Evolutionary conservation across 495 filamentous ascomycete species (phyloP), one percentile per base, ranked within the genome.

Genomic region (Lentithecium fluviatile): DNA sequence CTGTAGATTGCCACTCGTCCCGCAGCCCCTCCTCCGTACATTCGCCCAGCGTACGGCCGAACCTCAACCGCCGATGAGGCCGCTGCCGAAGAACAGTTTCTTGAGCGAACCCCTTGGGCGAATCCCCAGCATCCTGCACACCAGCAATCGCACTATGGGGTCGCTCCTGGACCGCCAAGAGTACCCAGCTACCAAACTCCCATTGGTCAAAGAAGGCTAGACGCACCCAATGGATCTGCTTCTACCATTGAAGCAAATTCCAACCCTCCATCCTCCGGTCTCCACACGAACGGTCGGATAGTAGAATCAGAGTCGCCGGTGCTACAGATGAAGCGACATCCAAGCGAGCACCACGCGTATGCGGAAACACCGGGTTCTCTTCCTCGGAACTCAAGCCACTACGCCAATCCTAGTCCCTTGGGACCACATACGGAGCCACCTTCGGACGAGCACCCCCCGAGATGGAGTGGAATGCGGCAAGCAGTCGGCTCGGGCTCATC

Each of bases 61-160:
- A 76, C 48, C 61, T 79, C 42, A 61, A 71, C 4, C 64, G 69
- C 62, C 48, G 71, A 67, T 71, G 83, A 58, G 78, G 83, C 10
- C 80, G 65, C 86, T 36, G 90, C 88, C 10, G 89, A 91, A 65
- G 89, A 92, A 70, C 85, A 88, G 47, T 93, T 91, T 63, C 79
- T 92, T 50, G 87, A 91, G 53, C 84, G 88, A 60, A 93, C 86
- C 1, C 87, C 89, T 0, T 95, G 90, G 90, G 88, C 89, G 25
- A 94, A 94, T 70, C 88, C 89, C 13, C 88, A 91, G 59, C 89
- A 95, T 68, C 88, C 90, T 0, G 84, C 84, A 15, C 88, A 91
- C 67, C 62, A 70, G n/a, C 66, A 71, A 23, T 24, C 53, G 6
- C 55, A 65, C 40, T 69, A 66, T 24, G 50, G 50, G 12, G 38